Evolutionary conservation across 805 yeast species (phyloP), one percentile per base, ranked within the genome.

Genomic region (Yamadazyma paraphyllophila): DNA sequence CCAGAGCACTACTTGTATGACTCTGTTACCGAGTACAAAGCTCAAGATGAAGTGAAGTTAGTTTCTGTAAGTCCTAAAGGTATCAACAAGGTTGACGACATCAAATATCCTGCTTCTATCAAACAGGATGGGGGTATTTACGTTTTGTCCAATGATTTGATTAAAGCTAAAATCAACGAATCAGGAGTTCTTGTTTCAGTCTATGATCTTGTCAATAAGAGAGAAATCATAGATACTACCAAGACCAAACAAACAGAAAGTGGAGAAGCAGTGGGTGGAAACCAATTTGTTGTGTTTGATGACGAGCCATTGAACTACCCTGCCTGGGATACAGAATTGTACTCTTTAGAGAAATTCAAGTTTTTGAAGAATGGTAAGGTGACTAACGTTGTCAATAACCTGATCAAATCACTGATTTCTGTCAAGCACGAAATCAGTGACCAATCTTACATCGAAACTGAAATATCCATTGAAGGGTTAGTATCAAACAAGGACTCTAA

Each of bases 261-360:
- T 5, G 55, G 49, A 14, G 50, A 47, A 27, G 40, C 35, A 26
- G 20, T 47, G 27, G 89, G 88, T 33, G 97, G 91, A 13, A 89
- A 90, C 57, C 96, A 87, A 62, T 82, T 81, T 52, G 81, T 89
- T 1, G 60, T 94, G 46, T 86, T 86, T 57, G 91, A 91, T 53
- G 99, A 94, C 62, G 86, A 88, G 51, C 99, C 99, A 8, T 71
- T 88, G 58, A 83, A 77, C 46, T 92, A 83, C 82, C 96, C 89
- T 37, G 98, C 98, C 1, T 92, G 99, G 99, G 99, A 92, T 62
- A 92, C 98, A 0, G 99, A 92, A 61, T 74, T 90, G 47, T 94
- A 80, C 60, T 87, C 96, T 0, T 76, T 88, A 46, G 88, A 85
- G 56, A 89, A 85, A 58, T 81, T 77, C 59, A 70, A 69, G 44